These are phyloP conservation scores for Poronia punctata DNA, from an alignment of 495 filamentous ascomycete species.

Conservation along the genomic window DNA sequence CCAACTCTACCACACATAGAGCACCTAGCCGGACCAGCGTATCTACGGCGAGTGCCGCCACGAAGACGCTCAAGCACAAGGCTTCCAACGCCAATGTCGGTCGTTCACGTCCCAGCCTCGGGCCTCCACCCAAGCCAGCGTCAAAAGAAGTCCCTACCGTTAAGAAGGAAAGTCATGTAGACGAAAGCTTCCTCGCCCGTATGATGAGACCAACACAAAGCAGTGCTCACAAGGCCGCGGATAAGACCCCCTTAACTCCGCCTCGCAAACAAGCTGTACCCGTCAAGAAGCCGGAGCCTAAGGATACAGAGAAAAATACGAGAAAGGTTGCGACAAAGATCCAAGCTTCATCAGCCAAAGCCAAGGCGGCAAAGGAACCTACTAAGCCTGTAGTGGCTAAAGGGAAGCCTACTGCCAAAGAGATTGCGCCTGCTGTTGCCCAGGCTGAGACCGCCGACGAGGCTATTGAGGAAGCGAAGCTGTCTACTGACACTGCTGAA, in stretches of 20 bases:
- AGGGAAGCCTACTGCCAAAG: slow-evolving; percentile 19
- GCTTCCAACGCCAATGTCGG: slow-evolving; percentile 32
- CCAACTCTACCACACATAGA: slow-evolving; percentile 21
- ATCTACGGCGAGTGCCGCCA: slow-evolving; percentile 19
- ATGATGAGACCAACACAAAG: slow-evolving; percentile 90
- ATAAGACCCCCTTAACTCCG: slow-evolving; percentile 49
- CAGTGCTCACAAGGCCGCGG: slow-evolving; percentile 68
- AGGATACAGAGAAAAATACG: slow-evolving; percentile 15
- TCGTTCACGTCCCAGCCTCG: slow-evolving; percentile 42
- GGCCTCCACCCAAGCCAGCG: slow-evolving; percentile 39
- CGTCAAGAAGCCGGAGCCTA: slow-evolving; percentile 15
- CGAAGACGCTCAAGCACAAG: slow-evolving; percentile 31
- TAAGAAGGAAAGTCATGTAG: slow-evolving; percentile 44
- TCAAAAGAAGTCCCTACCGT: slow-evolving; percentile 33
- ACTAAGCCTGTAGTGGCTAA: slow-evolving; percentile 21
- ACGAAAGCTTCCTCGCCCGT: slow-evolving; percentile 74
- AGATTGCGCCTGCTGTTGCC: slow-evolving; percentile 23
- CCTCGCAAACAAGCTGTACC: slow-evolving; percentile 28
- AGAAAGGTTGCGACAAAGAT: slow-evolving; percentile 25
- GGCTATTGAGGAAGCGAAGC: slow-evolving; percentile 18
- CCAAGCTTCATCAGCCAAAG: slow-evolving; percentile 16
- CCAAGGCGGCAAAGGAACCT: slow-evolving; percentile 8
- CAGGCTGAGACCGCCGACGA: slow-evolving; percentile 26
- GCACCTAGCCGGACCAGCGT: slow-evolving; percentile 41
- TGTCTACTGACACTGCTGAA: slow-evolving; percentile 12